Conservation (phyloP, 176 grass and related monocot species). For the Poa pratensis region DNA sequence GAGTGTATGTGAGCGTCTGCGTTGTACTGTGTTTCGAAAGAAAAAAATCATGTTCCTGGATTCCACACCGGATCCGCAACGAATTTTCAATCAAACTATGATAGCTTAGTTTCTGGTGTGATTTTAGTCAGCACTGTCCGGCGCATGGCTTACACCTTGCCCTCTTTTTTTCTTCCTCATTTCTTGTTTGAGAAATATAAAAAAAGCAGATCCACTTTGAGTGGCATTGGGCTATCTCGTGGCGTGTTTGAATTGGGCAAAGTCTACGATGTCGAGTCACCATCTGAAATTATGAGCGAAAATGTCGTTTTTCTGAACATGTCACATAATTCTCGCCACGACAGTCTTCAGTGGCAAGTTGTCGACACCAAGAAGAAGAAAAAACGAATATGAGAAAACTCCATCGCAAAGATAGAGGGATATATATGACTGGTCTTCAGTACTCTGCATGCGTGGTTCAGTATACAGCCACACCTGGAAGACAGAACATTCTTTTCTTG, state of each 20-base stretch:
- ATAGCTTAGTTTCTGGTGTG: not conserved
- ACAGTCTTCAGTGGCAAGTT: not conserved
- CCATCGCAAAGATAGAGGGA: not conserved
- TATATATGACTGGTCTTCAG: constrained; percentile 28
- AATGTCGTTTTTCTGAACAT: not conserved
- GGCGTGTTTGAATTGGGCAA: constrained; percentile 17
- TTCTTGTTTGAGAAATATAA: not conserved
- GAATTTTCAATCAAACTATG: not conserved
- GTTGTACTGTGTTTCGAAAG: too few species aligned
- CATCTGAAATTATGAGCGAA: not conserved
- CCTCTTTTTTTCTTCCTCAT: not conserved
- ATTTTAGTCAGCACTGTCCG: not conserved
- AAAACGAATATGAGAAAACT: not conserved
- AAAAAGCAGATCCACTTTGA: not conserved
- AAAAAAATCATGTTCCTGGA: not conserved
- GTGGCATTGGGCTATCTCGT: not conserved
- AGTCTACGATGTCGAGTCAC: not conserved
- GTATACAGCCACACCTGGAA: not conserved
- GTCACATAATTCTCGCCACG: constrained; percentile 11
- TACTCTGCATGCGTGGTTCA: not conserved
- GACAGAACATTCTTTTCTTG: not conserved
- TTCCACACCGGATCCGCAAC: not conserved
- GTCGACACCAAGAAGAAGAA: not conserved
- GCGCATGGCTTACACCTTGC: not conserved
- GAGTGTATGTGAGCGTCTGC: too few species aligned